Percentiles rank a stretch among this genome's conserved stretches.
These are phyloP conservation scores for Skeletonema potamos DNA, from an alignment of 108 stramenopile genomes.

Conservation along the genomic window DNA sequence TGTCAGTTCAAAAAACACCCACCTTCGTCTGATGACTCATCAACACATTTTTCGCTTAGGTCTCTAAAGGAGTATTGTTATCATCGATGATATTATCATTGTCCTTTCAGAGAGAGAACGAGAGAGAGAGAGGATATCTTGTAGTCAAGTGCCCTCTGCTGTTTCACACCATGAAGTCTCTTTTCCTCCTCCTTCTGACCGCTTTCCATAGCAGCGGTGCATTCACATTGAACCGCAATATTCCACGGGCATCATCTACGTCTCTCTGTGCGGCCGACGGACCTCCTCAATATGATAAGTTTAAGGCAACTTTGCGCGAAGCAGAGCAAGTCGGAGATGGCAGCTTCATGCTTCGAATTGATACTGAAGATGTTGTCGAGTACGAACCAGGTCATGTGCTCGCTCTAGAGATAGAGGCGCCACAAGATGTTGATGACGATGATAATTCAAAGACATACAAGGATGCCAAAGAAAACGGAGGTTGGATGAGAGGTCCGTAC, in stretches of 20 bases:
- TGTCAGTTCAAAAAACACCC: too few relatives aligned
- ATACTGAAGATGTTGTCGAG: conserved; percentile 19
- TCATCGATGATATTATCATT: too few relatives aligned
- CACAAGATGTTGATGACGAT: neutral
- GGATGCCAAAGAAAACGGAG: conserved; percentile 26
- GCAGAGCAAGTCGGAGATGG: conserved; percentile 38
- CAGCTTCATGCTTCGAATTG: conserved; percentile 40
- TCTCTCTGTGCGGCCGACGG: conserved; percentile 1
- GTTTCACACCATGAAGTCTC: too few relatives aligned
- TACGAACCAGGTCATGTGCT: conserved; percentile 56
- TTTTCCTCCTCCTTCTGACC: too few relatives aligned
- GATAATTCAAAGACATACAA: conserved; percentile 2
- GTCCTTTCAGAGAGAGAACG: too few relatives aligned
- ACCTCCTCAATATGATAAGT: conserved; percentile 42
- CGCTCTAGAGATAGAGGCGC: conserved; percentile 45
- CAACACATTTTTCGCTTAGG: too few relatives aligned
- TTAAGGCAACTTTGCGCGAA: conserved; percentile 15
- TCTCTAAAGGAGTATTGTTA: too few relatives aligned
- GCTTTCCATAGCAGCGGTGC: neutral
- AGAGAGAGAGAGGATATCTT: too few relatives aligned
- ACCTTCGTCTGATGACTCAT: too few relatives aligned
- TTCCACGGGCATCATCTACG: neutral
- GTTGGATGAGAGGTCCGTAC: conserved; percentile 58
- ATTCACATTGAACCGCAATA: neutral
- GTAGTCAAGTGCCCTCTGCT: too few relatives aligned